These are phyloP conservation scores for Truncatella angustata DNA, from an alignment of 2,329 filamentous ascomycete genomes.

Conservation along the genomic window DNA sequence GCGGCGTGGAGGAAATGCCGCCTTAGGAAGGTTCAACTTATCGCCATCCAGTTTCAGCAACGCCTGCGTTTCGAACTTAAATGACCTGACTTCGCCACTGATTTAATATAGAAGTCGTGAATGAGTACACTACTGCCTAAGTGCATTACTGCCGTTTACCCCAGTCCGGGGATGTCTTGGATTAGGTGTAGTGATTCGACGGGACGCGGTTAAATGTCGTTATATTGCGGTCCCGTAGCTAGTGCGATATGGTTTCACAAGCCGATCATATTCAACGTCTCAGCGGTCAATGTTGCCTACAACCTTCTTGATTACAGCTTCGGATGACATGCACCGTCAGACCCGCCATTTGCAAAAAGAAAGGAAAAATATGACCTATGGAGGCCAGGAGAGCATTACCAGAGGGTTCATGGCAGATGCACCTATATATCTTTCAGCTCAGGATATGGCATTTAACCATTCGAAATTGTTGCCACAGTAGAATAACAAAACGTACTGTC, in stretches of 20 bases:
- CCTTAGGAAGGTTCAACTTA: constrained; percentile 8
- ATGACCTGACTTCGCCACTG: background rate
- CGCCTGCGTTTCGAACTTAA: background rate
- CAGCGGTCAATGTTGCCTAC: background rate
- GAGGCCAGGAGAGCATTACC: no score
- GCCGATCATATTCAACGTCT: background rate
- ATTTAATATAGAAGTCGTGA: background rate
- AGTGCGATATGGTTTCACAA: background rate
- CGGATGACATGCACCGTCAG: no score
- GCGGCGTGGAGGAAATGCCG: constrained; percentile 1
- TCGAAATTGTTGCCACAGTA: no score
- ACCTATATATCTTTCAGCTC: no score
- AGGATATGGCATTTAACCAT: no score
- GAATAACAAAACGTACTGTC: no score
- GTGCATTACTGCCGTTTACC: background rate
- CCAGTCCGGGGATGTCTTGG: background rate
- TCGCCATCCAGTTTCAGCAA: constrained; percentile 2
- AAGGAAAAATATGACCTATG: no score
- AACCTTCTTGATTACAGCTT: no score
- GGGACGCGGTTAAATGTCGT: constrained; percentile 1
- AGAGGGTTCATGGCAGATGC: no score
- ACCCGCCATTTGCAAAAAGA: no score
- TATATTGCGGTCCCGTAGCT: background rate
- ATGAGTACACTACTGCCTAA: background rate
- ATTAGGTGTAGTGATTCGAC: background rate